Evolutionary conservation across 495 filamentous ascomycete genomes (phyloP).

Genomic region (Darksidea phi): DNA sequence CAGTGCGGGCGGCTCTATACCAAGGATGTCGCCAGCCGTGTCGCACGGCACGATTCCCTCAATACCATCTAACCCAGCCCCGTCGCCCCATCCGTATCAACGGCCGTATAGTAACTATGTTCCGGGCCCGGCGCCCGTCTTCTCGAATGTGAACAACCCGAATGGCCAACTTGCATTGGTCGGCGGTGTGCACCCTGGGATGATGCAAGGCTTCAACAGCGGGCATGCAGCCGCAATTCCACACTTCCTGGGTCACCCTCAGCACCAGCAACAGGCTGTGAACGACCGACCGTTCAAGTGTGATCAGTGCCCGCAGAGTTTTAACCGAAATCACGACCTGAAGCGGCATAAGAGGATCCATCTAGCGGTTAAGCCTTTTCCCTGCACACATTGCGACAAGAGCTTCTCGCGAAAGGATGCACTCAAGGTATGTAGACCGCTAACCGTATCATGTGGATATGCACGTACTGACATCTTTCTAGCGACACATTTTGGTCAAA

Average conservation of each 20-base stretch:
- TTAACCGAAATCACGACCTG: conserved; percentile 95
- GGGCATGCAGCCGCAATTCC: conserved; percentile 57
- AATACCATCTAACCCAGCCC: conserved; percentile 15
- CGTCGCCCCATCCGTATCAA: conserved; percentile 49
- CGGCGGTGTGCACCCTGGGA: conserved; percentile 55
- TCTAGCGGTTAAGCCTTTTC: conserved; percentile 91
- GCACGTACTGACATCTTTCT: conserved; percentile 37
- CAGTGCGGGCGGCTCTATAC: conserved; percentile 54
- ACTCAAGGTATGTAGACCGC: conserved; percentile 69
- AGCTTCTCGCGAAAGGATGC: conserved; percentile 97
- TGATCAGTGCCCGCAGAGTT: conserved; percentile 85
- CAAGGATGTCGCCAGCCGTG: conserved; percentile 57
- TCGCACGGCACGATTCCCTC: conserved; percentile 50
- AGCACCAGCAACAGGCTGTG: conserved; percentile 50
- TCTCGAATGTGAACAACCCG: conserved; percentile 75
- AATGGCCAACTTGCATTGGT: conserved; percentile 67
- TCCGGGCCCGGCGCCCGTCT: conserved; percentile 66
- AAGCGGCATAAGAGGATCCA: conserved; percentile 96
- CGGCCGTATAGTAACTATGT: conserved; percentile 35
- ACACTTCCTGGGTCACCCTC: conserved; percentile 54
- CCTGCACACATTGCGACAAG: conserved; percentile 89
- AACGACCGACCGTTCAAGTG: conserved; percentile 93
- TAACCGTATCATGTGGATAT: conserved; percentile 19
- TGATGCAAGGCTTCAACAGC: conserved; percentile 56
- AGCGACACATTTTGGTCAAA: conserved; percentile 94